These are phyloP conservation scores for Calonectria crousiana DNA, from an alignment of 2,329 filamentous ascomycete genomes.

Conservation along the genomic window DNA sequence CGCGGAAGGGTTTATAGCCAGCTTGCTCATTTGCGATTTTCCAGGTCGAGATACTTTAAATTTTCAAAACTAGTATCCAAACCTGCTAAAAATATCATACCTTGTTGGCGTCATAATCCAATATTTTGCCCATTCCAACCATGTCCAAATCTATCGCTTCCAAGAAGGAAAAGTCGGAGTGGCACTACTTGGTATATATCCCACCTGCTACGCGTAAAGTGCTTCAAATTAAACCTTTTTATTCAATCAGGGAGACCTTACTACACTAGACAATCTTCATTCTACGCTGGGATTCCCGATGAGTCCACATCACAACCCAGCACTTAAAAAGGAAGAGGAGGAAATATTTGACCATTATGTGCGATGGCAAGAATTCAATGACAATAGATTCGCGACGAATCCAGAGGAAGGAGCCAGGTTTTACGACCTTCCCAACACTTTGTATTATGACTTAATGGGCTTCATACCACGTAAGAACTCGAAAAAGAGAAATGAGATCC, in stretches of 20 bases:
- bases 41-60: neutral
- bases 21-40: neutral
- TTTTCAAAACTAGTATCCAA: neutral
- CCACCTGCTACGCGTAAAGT: neutral
- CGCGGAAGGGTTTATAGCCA: neutral
- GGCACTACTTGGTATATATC: constrained; percentile 8
- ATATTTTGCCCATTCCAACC: neutral
- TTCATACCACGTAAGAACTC: constrained; percentile 5
- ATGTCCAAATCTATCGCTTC: neutral
- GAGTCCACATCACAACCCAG: constrained; percentile 7
- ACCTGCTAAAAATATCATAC: no score
- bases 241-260: neutral
- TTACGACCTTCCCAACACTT: neutral
- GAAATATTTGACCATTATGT: constrained; percentile 15
- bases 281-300: neutral
- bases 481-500: neutral
- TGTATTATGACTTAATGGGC: constrained; percentile 15
- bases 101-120: neutral
- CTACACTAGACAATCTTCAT: constrained; percentile 12
- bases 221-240: neutral
- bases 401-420: neutral
- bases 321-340: constrained; percentile 1
- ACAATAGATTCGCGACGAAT: neutral
- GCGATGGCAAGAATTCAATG: constrained; percentile 14
- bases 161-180: constrained; percentile 10